phyloP scores from a whole-genome alignment of 1,139 yeast species.

The Kluyveromyces sp. region DNA sequence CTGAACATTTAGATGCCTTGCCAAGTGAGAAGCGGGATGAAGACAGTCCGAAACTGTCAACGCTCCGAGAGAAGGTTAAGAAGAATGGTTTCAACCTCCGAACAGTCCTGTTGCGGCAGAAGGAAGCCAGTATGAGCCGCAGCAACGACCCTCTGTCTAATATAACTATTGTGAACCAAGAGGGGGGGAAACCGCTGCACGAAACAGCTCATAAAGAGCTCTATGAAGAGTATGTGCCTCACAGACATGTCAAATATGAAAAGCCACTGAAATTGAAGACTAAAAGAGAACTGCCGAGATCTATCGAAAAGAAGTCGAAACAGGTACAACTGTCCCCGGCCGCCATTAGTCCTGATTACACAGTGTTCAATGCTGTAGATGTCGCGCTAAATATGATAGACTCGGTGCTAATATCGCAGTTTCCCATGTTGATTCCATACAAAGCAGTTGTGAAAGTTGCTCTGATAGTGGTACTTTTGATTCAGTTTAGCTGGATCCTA shows the following conservation, averaged over 20 bases:
- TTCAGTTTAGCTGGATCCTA: conserved; percentile 2
- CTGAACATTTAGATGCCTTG: background rate
- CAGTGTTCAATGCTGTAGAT: background rate
- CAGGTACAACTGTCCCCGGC: background rate
- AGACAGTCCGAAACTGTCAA: background rate
- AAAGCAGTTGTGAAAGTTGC: conserved; percentile 3
- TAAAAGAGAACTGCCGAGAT: background rate
- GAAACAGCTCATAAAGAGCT: background rate
- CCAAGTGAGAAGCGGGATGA: background rate
- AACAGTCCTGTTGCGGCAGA: background rate
- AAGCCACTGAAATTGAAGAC: background rate
- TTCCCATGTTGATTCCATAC: conserved; percentile 4
- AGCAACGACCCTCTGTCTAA: background rate
- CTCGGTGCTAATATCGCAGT: background rate
- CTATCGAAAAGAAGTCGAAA: background rate
- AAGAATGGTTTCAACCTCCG: background rate
- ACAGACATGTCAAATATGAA: background rate
- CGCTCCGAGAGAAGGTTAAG: background rate
- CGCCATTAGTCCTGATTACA: background rate
- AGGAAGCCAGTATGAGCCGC: background rate
- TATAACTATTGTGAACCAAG: background rate
- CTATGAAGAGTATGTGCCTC: background rate
- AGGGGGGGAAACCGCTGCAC: background rate
- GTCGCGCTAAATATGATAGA: background rate
- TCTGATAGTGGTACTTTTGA: conserved; percentile 1